A percentile compares a stretch with the other conserved stretches of the same genome.
Evolutionary conservation across 2,329 filamentous ascomycete species (phyloP).

Genomic region (Aspergillus sp.): DNA sequence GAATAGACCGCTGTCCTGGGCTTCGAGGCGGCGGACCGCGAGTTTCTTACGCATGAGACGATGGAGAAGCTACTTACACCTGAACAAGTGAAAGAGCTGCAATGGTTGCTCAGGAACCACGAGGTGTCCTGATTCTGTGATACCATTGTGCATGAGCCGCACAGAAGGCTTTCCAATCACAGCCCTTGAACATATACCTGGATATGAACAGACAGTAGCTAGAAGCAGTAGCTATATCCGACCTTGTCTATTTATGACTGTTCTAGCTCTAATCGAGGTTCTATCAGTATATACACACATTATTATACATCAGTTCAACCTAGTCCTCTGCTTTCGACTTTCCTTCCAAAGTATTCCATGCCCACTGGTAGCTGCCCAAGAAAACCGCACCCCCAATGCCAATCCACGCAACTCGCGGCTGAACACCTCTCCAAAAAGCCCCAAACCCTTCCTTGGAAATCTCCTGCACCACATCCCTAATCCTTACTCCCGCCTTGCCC

Average conservation of each 20-base stretch:
- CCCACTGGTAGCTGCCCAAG: constrained; percentile 88
- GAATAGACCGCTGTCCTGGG: constrained; percentile 62
- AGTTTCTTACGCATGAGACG: constrained; percentile 58
- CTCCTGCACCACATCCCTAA: constrained; percentile 56
- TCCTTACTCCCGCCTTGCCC: constrained; percentile 28
- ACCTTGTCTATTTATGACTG: not conserved
- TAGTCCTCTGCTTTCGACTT: constrained; percentile 40
- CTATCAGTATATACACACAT: constrained; percentile 18
- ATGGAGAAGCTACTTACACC: constrained; percentile 55
- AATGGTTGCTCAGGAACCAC: constrained; percentile 27
- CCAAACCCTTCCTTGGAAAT: constrained; percentile 57
- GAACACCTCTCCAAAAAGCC: constrained; percentile 55
- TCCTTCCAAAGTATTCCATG: constrained; percentile 69
- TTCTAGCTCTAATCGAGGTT: constrained; percentile 1
- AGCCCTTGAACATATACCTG: not conserved
- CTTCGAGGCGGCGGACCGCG: constrained; percentile 67
- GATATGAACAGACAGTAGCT: too few species aligned
- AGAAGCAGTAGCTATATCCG: not conserved
- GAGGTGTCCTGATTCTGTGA: not conserved
- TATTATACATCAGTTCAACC: constrained; percentile 3
- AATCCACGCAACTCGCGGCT: constrained; percentile 90
- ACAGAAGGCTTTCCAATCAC: not conserved
- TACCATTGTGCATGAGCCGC: not conserved
- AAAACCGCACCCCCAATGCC: constrained; percentile 93
- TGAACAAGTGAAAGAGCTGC: constrained; percentile 51